Percentiles rank a stretch among this genome's conserved stretches.
Conservation (phyloP, 306 rosid species). For the Lupinus albus region DNA sequence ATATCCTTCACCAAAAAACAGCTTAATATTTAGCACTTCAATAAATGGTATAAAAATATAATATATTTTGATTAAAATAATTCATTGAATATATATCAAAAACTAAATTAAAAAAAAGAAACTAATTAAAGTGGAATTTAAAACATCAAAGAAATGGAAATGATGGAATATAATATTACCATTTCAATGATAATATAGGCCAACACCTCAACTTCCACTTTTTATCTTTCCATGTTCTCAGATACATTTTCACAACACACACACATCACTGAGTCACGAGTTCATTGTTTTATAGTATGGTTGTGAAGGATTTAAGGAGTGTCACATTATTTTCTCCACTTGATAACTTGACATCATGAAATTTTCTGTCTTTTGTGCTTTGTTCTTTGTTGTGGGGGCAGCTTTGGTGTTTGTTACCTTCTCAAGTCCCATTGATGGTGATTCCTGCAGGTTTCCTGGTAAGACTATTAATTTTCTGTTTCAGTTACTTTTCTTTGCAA, state of each 20-base stretch:
- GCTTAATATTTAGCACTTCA: too few species aligned
- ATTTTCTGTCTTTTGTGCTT: constrained; percentile 44
- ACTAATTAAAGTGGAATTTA: too few species aligned
- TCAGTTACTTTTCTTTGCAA: neutral
- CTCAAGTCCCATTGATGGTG: constrained; percentile 31
- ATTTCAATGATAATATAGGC: too few species aligned
- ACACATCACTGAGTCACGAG: neutral
- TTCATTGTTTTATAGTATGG: constrained; percentile 10
- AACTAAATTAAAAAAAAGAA: too few species aligned
- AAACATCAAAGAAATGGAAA: too few species aligned
- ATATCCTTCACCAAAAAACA: too few species aligned
- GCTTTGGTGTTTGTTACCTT: constrained; percentile 33
- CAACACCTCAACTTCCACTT: neutral
- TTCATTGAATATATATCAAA: too few species aligned
- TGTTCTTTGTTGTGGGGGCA: constrained; percentile 35
- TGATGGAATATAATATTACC: too few species aligned
- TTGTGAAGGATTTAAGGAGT: constrained; percentile 9
- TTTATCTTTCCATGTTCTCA: constrained; percentile 16
- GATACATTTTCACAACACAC: constrained; percentile 5
- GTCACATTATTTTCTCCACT: neutral
- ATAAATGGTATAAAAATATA: too few species aligned
- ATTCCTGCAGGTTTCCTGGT: constrained; percentile 35
- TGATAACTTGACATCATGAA: constrained; percentile 45
- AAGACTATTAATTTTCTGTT: neutral
- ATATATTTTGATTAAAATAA: too few species aligned